These are phyloP conservation scores for Coniella lustricola DNA, from an alignment of 2,329 filamentous ascomycete genomes.

Conservation along the genomic window DNA sequence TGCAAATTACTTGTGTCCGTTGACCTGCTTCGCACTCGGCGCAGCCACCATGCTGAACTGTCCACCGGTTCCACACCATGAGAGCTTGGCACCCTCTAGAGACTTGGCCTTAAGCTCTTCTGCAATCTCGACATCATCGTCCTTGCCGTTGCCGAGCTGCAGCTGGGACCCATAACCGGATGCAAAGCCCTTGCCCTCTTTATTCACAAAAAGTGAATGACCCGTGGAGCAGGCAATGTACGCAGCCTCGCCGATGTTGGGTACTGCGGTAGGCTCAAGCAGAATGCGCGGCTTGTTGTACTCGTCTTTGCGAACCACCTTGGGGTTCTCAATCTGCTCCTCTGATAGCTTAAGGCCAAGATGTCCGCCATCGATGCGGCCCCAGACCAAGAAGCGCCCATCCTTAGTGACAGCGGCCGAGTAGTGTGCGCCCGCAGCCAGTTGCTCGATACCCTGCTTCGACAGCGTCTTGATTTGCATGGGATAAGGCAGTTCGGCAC, in stretches of 20 bases:
- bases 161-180: slow-evolving; percentile 64
- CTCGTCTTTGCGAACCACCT: slow-evolving; percentile 46
- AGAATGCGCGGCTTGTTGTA: slow-evolving; percentile 54
- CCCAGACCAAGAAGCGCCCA: slow-evolving; percentile 32
- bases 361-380: slow-evolving; percentile 30
- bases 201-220: slow-evolving; percentile 56
- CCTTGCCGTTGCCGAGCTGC: slow-evolving; percentile 58
- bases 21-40: slow-evolving; percentile 6
- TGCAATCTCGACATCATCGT: slow-evolving; percentile 55
- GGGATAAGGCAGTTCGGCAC: slow-evolving; percentile 49
- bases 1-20: slow-evolving; percentile 10
- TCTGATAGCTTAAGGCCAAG: slow-evolving; percentile 40
- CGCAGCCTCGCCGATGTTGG: slow-evolving; percentile 39
- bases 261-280: slow-evolving; percentile 48
- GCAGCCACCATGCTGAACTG: slow-evolving; percentile 38
- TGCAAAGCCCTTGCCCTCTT: slow-evolving; percentile 50
- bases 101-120: slow-evolving; percentile 51
- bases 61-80: slow-evolving; percentile 56
- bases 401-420: slow-evolving; percentile 36
- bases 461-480: slow-evolving; percentile 45
- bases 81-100: slow-evolving; percentile 38
- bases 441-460: slow-evolving; percentile 41
- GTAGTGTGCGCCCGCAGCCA: slow-evolving; percentile 57
- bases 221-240: slow-evolving; percentile 51
- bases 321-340: slow-evolving; percentile 38